These are phyloP conservation scores for Mortierella sp. DNA, from an alignment of 371 early-diverging fungal species.

Conservation along the genomic window DNA sequence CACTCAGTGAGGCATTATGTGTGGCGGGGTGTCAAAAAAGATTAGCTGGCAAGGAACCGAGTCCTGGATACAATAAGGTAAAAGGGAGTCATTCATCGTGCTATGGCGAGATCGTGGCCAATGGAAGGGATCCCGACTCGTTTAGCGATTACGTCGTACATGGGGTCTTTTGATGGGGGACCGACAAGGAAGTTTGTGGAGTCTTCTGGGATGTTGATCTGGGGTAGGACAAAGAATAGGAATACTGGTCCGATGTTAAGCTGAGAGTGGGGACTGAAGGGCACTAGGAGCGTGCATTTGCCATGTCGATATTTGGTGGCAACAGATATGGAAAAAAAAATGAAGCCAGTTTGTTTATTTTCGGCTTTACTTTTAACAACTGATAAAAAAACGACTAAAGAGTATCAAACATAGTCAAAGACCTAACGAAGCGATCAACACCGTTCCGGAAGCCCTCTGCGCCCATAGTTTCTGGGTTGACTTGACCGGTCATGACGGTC, in stretches of 20 bases:
- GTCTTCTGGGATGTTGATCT: neutral
- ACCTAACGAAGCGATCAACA: constrained; percentile 77
- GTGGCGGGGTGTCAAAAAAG: neutral
- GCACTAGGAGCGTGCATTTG: neutral
- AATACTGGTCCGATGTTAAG: neutral
- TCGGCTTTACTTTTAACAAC: neutral
- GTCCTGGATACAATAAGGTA: neutral
- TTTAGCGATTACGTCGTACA: neutral
- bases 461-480: constrained; percentile 72
- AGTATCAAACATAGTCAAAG: constrained; percentile 74
- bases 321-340: neutral
- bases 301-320: no score
- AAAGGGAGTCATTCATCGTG: no score
- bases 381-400: constrained; percentile 5
- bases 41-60: neutral
- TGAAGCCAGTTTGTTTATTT: no score
- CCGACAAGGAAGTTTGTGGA: neutral
- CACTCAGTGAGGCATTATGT: neutral
- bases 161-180: neutral
- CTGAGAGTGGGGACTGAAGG: neutral
- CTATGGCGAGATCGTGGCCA: neutral
- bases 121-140: neutral
- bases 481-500: constrained; percentile 10
- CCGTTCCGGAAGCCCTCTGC: constrained; percentile 80
- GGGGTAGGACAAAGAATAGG: neutral